A percentile compares a stretch with the other conserved stretches of the same genome.
phyloP scores from a whole-genome alignment of 2,329 filamentous ascomycete species.

The Blastomyces emzantsi region DNA sequence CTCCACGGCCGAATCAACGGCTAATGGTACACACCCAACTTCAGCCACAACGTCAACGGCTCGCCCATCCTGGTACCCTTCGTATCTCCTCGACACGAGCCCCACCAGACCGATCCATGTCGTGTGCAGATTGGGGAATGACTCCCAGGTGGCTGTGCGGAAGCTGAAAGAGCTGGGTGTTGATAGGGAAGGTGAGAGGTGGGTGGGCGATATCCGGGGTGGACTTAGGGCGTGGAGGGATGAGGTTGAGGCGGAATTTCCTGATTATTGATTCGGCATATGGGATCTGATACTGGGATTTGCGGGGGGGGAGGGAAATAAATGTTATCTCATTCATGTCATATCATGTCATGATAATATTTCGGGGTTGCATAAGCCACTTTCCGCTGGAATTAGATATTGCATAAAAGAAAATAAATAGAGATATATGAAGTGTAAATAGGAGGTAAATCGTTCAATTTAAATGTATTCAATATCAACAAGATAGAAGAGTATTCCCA shows the following conservation, averaged over 20 bases:
- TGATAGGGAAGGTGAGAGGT: slow-evolving; percentile 26
- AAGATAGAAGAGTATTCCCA: background rate
- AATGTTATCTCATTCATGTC: background rate
- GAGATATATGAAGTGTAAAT: background rate
- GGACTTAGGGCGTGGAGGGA: slow-evolving; percentile 37
- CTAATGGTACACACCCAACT: background rate
- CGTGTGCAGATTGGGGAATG: slow-evolving; percentile 42
- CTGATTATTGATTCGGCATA: slow-evolving; percentile 29
- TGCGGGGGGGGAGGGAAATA: background rate
- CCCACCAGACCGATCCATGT: slow-evolving; percentile 31
- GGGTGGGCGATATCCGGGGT: slow-evolving; percentile 35
- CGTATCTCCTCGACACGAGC: slow-evolving; percentile 17
- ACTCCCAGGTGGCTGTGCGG: slow-evolving; percentile 39
- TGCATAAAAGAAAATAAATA: background rate
- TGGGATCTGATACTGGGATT: background rate
- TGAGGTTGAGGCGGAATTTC: slow-evolving; percentile 35
- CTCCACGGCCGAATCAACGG: background rate
- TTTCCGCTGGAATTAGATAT: background rate
- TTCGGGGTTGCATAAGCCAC: background rate
- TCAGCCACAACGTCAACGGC: background rate
- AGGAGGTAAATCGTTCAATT: background rate
- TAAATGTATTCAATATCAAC: background rate
- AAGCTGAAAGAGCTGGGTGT: slow-evolving; percentile 34
- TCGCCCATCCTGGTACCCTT: slow-evolving; percentile 22
- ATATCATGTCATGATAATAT: background rate